Evolutionary conservation across 2,329 filamentous ascomycete genomes (phyloP).

Genomic region (Botrytis tulipae): DNA sequence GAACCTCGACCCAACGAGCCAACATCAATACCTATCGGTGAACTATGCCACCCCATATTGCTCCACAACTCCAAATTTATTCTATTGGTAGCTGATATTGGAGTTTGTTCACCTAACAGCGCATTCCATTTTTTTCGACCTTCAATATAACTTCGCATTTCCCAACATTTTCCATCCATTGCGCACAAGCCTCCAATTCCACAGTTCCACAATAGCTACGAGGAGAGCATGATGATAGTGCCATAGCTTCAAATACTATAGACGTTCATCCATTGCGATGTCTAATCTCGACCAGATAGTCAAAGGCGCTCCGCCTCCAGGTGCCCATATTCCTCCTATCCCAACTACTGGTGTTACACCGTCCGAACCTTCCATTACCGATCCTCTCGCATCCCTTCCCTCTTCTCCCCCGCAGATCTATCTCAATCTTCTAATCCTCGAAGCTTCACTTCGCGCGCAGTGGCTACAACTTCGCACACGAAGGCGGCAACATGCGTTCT

Average conservation of each 20-base stretch:
- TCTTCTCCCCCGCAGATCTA: constrained; percentile 64
- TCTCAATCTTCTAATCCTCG: constrained; percentile 94
- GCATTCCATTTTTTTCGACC: neutral
- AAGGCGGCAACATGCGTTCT: constrained; percentile 89
- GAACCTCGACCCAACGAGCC: neutral
- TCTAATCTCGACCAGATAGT: constrained; percentile 70
- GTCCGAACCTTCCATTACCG: constrained; percentile 35
- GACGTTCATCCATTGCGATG: constrained; percentile 29
- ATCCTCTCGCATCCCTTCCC: constrained; percentile 39
- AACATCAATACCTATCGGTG: neutral
- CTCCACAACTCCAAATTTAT: constrained; percentile 14
- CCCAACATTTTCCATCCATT: neutral
- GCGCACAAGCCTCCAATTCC: constrained; percentile 2
- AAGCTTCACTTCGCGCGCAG: constrained; percentile 88
- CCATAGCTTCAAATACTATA: constrained; percentile 22
- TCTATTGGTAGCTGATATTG: constrained; percentile 7
- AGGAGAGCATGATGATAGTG: constrained; percentile 24
- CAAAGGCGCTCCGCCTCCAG: constrained; percentile 77
- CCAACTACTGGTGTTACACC: constrained; percentile 43
- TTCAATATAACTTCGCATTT: neutral
- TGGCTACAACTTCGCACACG: constrained; percentile 88
- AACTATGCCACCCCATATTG: constrained; percentile 15
- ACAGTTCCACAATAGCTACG: constrained; percentile 6
- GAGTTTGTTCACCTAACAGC: neutral
- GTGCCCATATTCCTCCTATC: constrained; percentile 41